Base-by-base conservation (phyloP, 2,329 filamentous ascomycete genomes). In the Pseudocercospora musae region DNA sequence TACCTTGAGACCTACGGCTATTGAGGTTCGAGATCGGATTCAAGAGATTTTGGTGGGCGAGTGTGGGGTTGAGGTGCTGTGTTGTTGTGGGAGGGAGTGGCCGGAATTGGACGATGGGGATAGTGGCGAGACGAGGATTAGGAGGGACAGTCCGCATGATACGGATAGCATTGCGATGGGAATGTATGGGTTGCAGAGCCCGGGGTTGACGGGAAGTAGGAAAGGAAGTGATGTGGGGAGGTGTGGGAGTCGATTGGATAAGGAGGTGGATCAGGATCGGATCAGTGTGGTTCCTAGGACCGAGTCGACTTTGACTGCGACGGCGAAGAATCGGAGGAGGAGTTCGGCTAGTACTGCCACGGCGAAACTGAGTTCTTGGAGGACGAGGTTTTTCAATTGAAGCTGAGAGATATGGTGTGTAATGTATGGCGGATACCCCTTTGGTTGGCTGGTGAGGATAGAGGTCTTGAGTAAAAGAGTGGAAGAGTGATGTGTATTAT, bases 11-110 rank as follows among this genome's bases (percentile, higher is more conserved):
- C 80, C 80, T 1, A 73, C 72, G 1, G 79, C 79, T 7, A 67
- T 73, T 13, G 74, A 76, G 56, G 78, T 81, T 5, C 74, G 78
- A 8, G 76, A 79, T 57, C 72, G 72, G 21, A 62, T 76, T 3
- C 68, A 70, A 27, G 66, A 72, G 18, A 68, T 68, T 15, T 59
- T 76, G 42, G 62, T 69, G 3, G 67, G 60, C 3, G 69, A 70
- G n/a, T 68, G 69, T n/a, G 66, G 71, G 3, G 62, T 73, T n/a
- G 68, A 70, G 48, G 66, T 40, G 1, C 57, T 75, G 3, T 74
- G 72, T 50, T 76, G 74, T 55, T 65, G 65, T 3, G 69, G 66
- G 7, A 49, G 71, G 21, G 67, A 69, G 48, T 74, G 72, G 72
- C 55, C 59, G 7, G 62, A 63, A 11, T 8, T 40, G 2, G 46